Evolutionary conservation across 768 basidiomycete genomes (phyloP).

Genomic region (Podaxis sp.): DNA sequence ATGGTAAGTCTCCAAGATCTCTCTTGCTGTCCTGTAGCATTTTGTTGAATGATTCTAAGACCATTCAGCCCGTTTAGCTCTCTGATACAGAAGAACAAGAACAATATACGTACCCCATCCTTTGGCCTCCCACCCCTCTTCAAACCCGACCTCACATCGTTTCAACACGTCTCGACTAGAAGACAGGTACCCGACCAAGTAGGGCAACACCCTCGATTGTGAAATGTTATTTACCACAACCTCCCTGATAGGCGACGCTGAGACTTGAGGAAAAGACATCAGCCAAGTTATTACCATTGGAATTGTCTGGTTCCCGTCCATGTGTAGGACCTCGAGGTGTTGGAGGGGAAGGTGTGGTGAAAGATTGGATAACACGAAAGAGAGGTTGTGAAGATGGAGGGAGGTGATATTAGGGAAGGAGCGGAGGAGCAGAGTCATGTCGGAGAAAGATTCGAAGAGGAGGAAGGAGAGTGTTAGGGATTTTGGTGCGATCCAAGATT

Average conservation of each 20-base stretch:
- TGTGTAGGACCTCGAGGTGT: neutral
- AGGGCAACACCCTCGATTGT: neutral
- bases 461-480: neutral
- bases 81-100: neutral
- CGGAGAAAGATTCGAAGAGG: constrained; percentile 3
- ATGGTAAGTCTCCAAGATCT: neutral
- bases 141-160: neutral
- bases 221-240: neutral
- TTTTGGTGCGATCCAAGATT: neutral
- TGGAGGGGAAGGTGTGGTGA: constrained; percentile 6
- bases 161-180: neutral
- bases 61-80: neutral
- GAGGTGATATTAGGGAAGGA: constrained; percentile 5
- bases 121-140: neutral
- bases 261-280: neutral
- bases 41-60: neutral
- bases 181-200: neutral
- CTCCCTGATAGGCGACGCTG: neutral
- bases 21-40: neutral
- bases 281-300: neutral
- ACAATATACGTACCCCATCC: neutral
- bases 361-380: neutral
- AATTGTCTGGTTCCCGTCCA: neutral
- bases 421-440: neutral
- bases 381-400: neutral